Percentiles rank a stretch among this genome's conserved stretches.
Conservation (phyloP, 2,329 filamentous ascomycete genomes). For the Huntiella bhutanensis region DNA sequence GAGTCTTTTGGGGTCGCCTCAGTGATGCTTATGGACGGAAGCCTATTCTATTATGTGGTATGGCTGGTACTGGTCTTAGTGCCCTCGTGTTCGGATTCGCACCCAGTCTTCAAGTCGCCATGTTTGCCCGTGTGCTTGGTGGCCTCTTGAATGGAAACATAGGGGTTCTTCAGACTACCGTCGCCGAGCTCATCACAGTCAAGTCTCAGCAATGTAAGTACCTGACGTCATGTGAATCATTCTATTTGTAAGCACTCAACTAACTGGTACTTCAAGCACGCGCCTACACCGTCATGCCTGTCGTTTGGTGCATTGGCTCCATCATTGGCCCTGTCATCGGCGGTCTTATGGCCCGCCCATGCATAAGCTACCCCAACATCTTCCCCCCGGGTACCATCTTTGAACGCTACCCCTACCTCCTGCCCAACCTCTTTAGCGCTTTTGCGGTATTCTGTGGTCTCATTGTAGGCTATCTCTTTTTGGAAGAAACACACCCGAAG, state of each 20-base stretch:
- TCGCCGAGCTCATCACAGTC: conserved; percentile 79
- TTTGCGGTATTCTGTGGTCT: conserved; percentile 60
- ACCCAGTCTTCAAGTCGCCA: conserved; percentile 58
- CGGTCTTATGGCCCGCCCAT: conserved; percentile 73
- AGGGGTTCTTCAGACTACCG: conserved; percentile 84
- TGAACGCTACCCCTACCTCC: conserved; percentile 71
- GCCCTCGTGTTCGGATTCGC: conserved; percentile 88
- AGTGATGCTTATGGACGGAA: conserved; percentile 88
- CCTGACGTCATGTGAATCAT: background rate
- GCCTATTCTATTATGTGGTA: conserved; percentile 73
- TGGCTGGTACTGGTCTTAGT: conserved; percentile 78
- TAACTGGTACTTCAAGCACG: conserved; percentile 36
- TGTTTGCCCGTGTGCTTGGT: conserved; percentile 74
- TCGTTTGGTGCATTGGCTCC: conserved; percentile 93
- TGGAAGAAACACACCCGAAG: conserved; percentile 83
- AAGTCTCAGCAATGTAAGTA: conserved; percentile 77
- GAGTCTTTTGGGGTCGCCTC: conserved; percentile 79
- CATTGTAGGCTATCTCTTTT: conserved; percentile 60
- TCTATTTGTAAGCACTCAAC: conserved; percentile 14
- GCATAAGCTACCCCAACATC: conserved; percentile 55
- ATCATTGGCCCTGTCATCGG: conserved; percentile 86
- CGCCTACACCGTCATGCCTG: conserved; percentile 93
- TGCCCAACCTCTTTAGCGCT: conserved; percentile 82
- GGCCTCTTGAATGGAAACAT: conserved; percentile 95
- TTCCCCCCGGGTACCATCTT: conserved; percentile 62